These are phyloP conservation scores for Psilocybe subaeruginosa DNA, from an alignment of 768 basidiomycete genomes.

Conservation along the genomic window DNA sequence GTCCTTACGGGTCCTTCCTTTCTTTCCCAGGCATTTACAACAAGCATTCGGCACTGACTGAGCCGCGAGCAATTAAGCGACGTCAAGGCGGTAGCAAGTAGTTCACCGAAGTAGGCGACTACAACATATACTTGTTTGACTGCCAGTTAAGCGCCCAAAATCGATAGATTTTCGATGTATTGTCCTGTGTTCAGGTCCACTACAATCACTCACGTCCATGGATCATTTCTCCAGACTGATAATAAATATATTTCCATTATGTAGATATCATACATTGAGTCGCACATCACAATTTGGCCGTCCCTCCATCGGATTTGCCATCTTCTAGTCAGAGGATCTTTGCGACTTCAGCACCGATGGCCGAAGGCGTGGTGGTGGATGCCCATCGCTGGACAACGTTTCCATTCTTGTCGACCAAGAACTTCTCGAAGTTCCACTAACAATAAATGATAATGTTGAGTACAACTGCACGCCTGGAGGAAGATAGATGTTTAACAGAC, in stretches of 20 bases:
- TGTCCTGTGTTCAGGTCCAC: too few relatives aligned
- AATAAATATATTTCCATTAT: neutral
- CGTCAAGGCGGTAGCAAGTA: too few relatives aligned
- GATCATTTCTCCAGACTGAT: neutral
- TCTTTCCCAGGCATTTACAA: too few relatives aligned
- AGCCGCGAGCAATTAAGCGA: too few relatives aligned
- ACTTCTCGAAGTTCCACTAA: conserved; percentile 93
- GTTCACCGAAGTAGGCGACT: too few relatives aligned
- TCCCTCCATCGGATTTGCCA: neutral
- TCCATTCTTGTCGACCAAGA: conserved; percentile 79
- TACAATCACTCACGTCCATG: too few relatives aligned
- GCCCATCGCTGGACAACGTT: conserved; percentile 78
- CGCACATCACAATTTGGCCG: neutral
- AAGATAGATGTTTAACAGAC: conserved; percentile 34
- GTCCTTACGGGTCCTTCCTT: too few relatives aligned
- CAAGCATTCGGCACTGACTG: too few relatives aligned
- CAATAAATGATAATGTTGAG: neutral
- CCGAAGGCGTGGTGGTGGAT: conserved; percentile 70
- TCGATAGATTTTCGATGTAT: too few relatives aligned
- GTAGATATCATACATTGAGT: neutral
- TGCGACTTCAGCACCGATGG: conserved; percentile 64
- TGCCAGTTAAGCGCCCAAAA: too few relatives aligned
- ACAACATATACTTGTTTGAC: too few relatives aligned
- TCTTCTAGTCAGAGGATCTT: conserved; percentile 51
- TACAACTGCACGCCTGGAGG: neutral